phyloP scores from a whole-genome alignment of 2,329 filamentous ascomycete species.

The Trichothecium roseum region DNA sequence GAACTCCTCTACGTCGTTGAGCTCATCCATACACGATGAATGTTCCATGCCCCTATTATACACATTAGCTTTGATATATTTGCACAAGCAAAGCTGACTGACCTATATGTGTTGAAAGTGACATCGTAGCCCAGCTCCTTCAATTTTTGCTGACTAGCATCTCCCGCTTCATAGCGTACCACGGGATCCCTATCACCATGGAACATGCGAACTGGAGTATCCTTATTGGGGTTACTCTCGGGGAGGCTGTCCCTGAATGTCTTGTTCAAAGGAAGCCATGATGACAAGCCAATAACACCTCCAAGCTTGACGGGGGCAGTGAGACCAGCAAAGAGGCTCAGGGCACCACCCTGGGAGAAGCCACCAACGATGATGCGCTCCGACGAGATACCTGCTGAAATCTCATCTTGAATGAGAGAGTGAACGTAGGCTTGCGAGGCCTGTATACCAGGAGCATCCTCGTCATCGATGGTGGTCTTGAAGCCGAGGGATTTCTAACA shows the following conservation, averaged over 20 bases:
- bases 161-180: slow-evolving; percentile 59
- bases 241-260: slow-evolving; percentile 31
- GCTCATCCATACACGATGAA: slow-evolving; percentile 65
- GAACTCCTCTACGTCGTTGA: slow-evolving; percentile 67
- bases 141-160: slow-evolving; percentile 55
- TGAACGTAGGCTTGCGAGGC: slow-evolving; percentile 67
- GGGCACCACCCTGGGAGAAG: slow-evolving; percentile 80
- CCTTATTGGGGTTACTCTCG: slow-evolving; percentile 37
- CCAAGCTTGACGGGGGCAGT: slow-evolving; percentile 65
- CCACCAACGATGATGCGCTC: slow-evolving; percentile 79
- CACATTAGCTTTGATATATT: slow-evolving; percentile 3
- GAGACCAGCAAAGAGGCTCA: slow-evolving; percentile 71
- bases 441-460: slow-evolving; percentile 67
- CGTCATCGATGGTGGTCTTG: slow-evolving; percentile 19
- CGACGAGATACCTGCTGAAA: slow-evolving; percentile 69
- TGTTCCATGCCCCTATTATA: slow-evolving; percentile 55
- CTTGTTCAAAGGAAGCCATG: slow-evolving; percentile 60
- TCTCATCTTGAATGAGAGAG: slow-evolving; percentile 67
- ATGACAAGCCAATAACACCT: slow-evolving; percentile 80
- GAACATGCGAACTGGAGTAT: slow-evolving; percentile 79
- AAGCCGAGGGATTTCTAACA: slow-evolving; percentile 22
- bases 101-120: slow-evolving; percentile 67
- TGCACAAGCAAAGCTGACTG: slow-evolving; percentile 18
- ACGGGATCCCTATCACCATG: slow-evolving; percentile 74
- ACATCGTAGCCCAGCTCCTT: slow-evolving; percentile 63